Evolutionary conservation across 345 rosid genomes (phyloP).

Genomic region (Rhodamnia rubescens): DNA sequence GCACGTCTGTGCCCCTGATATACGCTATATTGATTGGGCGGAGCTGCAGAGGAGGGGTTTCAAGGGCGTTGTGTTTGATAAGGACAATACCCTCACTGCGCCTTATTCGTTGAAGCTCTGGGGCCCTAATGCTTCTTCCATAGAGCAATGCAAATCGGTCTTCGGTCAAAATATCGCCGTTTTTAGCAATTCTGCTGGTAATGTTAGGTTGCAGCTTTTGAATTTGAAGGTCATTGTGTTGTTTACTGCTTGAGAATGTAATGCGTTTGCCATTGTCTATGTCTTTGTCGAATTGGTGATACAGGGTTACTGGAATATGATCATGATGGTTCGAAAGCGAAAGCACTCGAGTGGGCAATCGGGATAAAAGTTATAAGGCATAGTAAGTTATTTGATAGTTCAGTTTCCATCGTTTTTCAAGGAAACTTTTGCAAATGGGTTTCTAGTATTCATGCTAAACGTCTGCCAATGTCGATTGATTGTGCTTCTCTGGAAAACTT

Average conservation of each 20-base stretch:
- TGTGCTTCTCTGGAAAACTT: neutral
- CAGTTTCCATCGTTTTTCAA: neutral
- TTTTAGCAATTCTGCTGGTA: conserved; percentile 96
- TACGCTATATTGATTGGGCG: conserved; percentile 74
- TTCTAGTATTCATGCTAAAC: neutral
- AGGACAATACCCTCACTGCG: conserved; percentile 88
- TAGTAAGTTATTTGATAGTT: conserved; percentile 31
- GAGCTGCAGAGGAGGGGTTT: conserved; percentile 74
- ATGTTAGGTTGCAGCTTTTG: neutral
- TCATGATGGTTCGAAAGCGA: conserved; percentile 72
- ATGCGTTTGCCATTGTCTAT: neutral
- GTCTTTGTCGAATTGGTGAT: conserved; percentile 6
- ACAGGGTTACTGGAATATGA: conserved; percentile 87
- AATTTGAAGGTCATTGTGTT: neutral
- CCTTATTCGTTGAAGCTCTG: conserved; percentile 77
- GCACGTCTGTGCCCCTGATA: conserved; percentile 61
- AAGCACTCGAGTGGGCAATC: conserved; percentile 66
- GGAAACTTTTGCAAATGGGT: neutral
- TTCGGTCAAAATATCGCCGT: conserved; percentile 80
- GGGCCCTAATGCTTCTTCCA: conserved; percentile 52
- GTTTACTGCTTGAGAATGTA: neutral
- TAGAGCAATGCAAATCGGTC: conserved; percentile 64
- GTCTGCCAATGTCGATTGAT: neutral
- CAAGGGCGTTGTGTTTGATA: conserved; percentile 89
- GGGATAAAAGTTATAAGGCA: conserved; percentile 90